Percentiles rank a stretch among this genome's conserved stretches.
These are phyloP conservation scores for Geotrichum bryndzae DNA, from an alignment of 1,139 yeast species.

Conservation along the genomic window DNA sequence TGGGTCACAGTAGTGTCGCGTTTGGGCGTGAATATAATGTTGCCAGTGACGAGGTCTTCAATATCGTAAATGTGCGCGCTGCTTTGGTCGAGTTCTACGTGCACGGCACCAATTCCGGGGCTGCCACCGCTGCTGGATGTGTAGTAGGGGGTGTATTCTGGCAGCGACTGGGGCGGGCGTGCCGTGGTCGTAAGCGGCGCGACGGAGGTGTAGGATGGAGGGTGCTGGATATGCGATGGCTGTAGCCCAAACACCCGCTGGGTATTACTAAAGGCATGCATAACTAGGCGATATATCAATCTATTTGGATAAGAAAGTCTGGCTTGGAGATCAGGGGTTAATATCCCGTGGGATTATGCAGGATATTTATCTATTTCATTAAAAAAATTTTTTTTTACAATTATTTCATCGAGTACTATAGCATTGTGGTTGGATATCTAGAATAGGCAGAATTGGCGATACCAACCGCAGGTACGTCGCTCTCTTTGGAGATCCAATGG, in stretches of 20 bases:
- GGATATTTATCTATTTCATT: neutral
- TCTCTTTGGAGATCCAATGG: too few relatives aligned
- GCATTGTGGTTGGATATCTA: too few relatives aligned
- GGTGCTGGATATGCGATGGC: neutral
- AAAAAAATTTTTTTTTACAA: neutral
- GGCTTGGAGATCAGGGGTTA: neutral
- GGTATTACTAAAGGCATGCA: neutral
- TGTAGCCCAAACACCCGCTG: neutral
- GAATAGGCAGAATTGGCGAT: too few relatives aligned
- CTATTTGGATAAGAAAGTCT: neutral
- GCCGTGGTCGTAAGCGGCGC: neutral
- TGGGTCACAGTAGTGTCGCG: neutral
- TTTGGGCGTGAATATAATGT: slow-evolving; percentile 4
- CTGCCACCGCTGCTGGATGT: neutral
- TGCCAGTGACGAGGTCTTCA: slow-evolving; percentile 10
- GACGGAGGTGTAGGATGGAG: neutral
- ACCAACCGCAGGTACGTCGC: too few relatives aligned
- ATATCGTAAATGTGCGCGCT: slow-evolving; percentile 1
- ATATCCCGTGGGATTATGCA: too few relatives aligned
- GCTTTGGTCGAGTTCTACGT: neutral
- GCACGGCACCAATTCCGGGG: neutral
- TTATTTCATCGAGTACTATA: too few relatives aligned
- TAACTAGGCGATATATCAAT: neutral
- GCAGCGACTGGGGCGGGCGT: neutral
- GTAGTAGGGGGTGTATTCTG: neutral